These are phyloP conservation scores for Actinomortierella wolfii DNA, from an alignment of 371 early-diverging fungal genomes.

Conservation along the genomic window DNA sequence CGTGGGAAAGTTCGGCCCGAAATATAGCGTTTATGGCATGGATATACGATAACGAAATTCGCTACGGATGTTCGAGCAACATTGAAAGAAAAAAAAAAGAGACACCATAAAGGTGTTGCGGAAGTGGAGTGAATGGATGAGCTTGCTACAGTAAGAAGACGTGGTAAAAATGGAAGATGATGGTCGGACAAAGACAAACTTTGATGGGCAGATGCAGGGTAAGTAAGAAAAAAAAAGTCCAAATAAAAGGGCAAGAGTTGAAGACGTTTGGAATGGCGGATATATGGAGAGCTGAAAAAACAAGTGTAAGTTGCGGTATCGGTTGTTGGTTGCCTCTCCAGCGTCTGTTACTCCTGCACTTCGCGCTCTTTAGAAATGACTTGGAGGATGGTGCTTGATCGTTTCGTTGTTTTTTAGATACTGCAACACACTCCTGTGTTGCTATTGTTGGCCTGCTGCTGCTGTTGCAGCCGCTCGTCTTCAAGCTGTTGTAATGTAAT, in stretches of 20 bases:
- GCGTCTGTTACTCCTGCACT: too few relatives aligned
- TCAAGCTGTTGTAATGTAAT: slow-evolving; percentile 45
- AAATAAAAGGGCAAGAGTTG: not conserved
- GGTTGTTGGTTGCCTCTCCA: too few relatives aligned
- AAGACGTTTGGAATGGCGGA: slow-evolving; percentile 8
- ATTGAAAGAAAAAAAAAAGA: slow-evolving; percentile 5
- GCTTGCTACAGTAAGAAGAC: too few relatives aligned
- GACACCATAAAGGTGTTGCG: not conserved
- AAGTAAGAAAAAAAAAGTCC: not conserved
- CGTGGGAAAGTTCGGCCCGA: too few relatives aligned
- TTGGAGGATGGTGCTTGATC: too few relatives aligned
- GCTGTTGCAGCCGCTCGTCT: slow-evolving; percentile 37
- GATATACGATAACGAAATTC: too few relatives aligned
- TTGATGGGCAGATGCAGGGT: not conserved
- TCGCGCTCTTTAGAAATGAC: too few relatives aligned
- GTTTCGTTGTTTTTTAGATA: slow-evolving; percentile 12
- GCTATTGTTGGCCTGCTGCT: slow-evolving; percentile 27
- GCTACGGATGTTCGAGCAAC: too few relatives aligned
- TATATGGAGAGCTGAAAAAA: not conserved
- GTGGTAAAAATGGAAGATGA: not conserved
- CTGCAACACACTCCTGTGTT: slow-evolving; percentile 32
- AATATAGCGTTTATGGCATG: too few relatives aligned
- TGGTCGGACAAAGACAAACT: not conserved
- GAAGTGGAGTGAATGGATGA: slow-evolving; percentile 1
- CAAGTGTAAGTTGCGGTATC: not conserved